Percentiles rank a stretch among this genome's conserved stretches.
Conservation (phyloP, 257 asterid genomes). For the Ajuga chamaepitys region DNA sequence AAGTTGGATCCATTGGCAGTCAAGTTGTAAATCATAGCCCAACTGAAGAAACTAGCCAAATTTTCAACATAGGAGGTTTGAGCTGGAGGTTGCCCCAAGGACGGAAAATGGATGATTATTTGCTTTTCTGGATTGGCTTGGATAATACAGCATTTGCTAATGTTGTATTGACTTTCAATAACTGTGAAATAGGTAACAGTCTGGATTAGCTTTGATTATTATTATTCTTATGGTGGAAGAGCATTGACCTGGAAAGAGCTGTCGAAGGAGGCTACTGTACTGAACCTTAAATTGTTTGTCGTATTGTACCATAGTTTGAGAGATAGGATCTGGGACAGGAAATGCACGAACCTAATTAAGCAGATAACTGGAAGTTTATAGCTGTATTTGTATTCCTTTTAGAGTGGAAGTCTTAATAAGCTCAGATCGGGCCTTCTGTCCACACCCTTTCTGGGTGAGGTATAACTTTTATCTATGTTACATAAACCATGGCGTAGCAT, state of each 20-base stretch:
- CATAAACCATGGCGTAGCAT: background rate
- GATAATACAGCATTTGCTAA: slow-evolving; percentile 75
- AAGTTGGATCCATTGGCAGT: slow-evolving; percentile 17
- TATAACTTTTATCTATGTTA: background rate
- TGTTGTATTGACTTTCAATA: slow-evolving; percentile 60
- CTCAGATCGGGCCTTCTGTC: too few relatives aligned
- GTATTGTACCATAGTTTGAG: background rate
- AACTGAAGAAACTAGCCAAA: slow-evolving; percentile 26
- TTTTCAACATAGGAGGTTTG: slow-evolving; percentile 64
- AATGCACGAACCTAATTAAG: background rate
- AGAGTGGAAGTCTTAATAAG: too few relatives aligned
- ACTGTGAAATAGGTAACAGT: slow-evolving; percentile 72
- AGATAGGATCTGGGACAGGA: background rate
- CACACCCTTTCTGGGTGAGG: background rate
- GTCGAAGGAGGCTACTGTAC: background rate
- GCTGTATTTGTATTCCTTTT: too few relatives aligned
- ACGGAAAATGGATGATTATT: slow-evolving; percentile 63
- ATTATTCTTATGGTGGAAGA: too few relatives aligned
- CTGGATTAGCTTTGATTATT: background rate
- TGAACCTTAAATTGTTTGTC: background rate
- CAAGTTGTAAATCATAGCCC: slow-evolving; percentile 18
- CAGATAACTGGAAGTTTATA: background rate
- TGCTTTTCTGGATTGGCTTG: slow-evolving; percentile 74
- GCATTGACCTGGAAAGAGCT: background rate
- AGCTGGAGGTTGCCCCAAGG: slow-evolving; percentile 70